phyloP scores from a whole-genome alignment of 208 protist genomes.

The Angomonas deanei region DNA sequence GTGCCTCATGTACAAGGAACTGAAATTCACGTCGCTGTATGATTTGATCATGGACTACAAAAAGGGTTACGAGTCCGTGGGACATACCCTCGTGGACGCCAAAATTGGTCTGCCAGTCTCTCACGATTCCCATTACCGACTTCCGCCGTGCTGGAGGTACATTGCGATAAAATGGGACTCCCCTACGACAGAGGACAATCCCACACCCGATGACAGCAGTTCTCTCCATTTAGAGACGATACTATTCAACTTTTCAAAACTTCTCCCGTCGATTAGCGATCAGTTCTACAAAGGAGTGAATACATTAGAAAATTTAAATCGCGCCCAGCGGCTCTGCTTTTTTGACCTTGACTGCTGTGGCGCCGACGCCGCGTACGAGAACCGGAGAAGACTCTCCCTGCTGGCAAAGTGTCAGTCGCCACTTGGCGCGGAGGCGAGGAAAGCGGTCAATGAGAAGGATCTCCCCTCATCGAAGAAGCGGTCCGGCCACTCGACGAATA shows the following conservation, averaged over 20 bases:
- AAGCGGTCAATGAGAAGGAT: conserved; percentile 21
- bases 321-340: conserved; percentile 32
- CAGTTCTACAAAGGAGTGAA: conserved; percentile 58
- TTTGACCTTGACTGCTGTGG: conserved; percentile 59
- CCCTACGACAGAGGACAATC: too few species aligned
- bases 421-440: conserved; percentile 27
- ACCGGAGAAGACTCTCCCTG: conserved; percentile 44
- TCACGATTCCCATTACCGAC: conserved; percentile 44
- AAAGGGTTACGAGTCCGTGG: conserved; percentile 60
- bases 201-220: not conserved
- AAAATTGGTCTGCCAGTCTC: conserved; percentile 79
- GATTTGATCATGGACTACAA: conserved; percentile 87
- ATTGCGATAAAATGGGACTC: conserved; percentile 50
- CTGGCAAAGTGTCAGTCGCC: conserved; percentile 39
- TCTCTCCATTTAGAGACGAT: conserved; percentile 10
- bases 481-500: not conserved
- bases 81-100: conserved; percentile 77
- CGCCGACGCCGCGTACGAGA: conserved; percentile 42
- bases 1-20: conserved; percentile 86
- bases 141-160: conserved; percentile 79
- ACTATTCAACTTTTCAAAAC: conserved; percentile 36
- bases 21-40: conserved; percentile 56
- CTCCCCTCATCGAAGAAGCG: conserved; percentile 5
- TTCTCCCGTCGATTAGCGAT: conserved; percentile 55
- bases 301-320: conserved; percentile 13